Evolutionary conservation across 805 yeast species (phyloP), one percentile per base, ranked within the genome.

Genomic region (Pichia paraexigua): DNA sequence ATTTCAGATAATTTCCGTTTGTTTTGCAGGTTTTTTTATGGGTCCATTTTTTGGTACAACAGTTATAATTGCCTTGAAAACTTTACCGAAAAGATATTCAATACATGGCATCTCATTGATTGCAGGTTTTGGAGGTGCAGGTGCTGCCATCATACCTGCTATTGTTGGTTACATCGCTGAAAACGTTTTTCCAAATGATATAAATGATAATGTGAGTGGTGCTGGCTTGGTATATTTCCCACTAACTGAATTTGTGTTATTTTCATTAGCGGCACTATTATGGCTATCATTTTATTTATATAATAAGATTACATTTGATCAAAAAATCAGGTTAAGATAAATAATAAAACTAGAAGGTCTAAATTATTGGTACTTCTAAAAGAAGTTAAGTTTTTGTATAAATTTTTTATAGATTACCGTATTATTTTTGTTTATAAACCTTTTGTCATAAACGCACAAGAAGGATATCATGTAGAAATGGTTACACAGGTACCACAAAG

Each of bases 41-140:
- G 83, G 83, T 9, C 83, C 83, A 11, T 65, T 77, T 11, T 78
- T 76, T 65, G 90, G 95, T 1, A 82, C 91, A 8, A 78, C 86
- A 0, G 80, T 85, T 47, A 78, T 85, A 15, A 76, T 83, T 11
- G 74, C 88, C 1, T 65, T 85, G 45, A 79, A 80, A 50, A 69
- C 80, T 2, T 63, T 88, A 43, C 95, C 95, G 0, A 65, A 69
- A 27, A 73, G 72, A 41, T 67, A 76, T 48, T 85, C 85, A 49
- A 77, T 85, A 11, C 67, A 79, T 18, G 91, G 89, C 1, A 75
- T 88, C 10, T 91, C 95, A 0, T 71, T 85, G 49, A 79, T 85
- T 21, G 82, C 90, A 51, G 90, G 94, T 0, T 63, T 87, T 53
- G 95, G 95, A 8, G 91, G 94, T 3, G 79, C 83, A 17, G 96